phyloP scores from a whole-genome alignment of 228 moss, liverwort and hornwort genomes.

The Sphagnum magellanicum region DNA sequence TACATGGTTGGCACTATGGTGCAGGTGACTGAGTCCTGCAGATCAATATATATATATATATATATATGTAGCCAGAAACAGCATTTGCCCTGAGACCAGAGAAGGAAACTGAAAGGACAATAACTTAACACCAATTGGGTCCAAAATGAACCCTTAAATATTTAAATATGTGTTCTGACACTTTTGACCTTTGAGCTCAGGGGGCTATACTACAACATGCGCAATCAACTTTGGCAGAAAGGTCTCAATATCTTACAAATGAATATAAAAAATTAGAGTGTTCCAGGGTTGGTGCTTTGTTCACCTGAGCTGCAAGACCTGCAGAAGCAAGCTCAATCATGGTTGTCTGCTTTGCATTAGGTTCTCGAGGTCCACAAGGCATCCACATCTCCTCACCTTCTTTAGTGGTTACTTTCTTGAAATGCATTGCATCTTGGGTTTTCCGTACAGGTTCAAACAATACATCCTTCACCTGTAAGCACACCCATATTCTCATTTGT shows the following conservation, averaged over 20 bases:
- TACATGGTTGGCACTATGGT: no score
- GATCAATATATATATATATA: no score
- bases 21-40: no score
- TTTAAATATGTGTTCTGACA: no score
- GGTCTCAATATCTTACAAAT: background rate
- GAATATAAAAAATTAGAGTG: background rate
- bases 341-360: constrained; percentile 72
- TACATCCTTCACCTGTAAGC: constrained; percentile 78
- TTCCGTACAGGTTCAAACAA: constrained; percentile 97
- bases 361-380: constrained; percentile 81
- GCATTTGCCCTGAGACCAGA: no score
- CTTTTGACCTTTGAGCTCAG: no score
- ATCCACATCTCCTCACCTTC: constrained; percentile 84
- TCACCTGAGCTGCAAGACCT: constrained; percentile 53
- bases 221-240: background rate
- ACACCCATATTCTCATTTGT: background rate
- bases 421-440: constrained; percentile 99
- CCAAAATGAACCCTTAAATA: no score
- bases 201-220: no score
- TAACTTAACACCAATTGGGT: no score
- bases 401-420: constrained; percentile 46
- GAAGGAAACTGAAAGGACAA: no score
- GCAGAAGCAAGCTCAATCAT: constrained; percentile 71
- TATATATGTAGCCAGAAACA: no score
- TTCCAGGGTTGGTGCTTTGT: no score